Evolutionary conservation across 2,329 filamentous ascomycete species (phyloP).

Genomic region (Venturiaceae sp.): DNA sequence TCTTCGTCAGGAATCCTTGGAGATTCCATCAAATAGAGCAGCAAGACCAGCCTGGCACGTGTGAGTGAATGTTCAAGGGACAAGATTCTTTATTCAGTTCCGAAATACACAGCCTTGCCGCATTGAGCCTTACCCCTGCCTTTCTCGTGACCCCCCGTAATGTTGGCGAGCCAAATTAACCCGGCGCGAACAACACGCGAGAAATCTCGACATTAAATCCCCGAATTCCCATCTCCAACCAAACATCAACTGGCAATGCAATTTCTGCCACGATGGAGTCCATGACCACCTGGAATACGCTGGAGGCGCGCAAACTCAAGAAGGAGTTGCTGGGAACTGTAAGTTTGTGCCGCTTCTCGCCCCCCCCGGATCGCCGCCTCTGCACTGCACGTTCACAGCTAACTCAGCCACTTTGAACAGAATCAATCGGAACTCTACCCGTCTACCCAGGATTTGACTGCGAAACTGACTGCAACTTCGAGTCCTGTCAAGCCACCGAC

Average conservation of each 20-base stretch:
- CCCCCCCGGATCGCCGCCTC: background rate
- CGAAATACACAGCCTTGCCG: too few relatives aligned
- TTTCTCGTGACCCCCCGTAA: too few relatives aligned
- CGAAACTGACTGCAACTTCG: background rate
- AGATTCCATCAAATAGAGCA: too few relatives aligned
- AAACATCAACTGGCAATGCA: background rate
- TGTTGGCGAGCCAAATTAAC: too few relatives aligned
- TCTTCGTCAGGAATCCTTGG: too few relatives aligned
- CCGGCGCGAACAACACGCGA: background rate
- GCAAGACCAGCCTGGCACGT: too few relatives aligned
- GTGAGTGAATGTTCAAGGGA: too few relatives aligned
- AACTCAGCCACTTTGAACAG: background rate
- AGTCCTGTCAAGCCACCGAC: background rate
- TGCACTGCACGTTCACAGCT: background rate
- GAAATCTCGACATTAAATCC: background rate
- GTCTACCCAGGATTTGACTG: background rate
- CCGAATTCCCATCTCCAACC: background rate
- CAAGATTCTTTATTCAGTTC: too few relatives aligned
- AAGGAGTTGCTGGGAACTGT: background rate
- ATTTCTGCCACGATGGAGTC: background rate
- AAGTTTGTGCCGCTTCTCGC: background rate
- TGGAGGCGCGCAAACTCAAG: background rate
- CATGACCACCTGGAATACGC: background rate
- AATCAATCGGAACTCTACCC: background rate
- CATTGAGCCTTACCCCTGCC: too few relatives aligned